A percentile compares a stretch with the other conserved stretches of the same genome.
Evolutionary conservation across 148 eudicot genomes (phyloP).

Genomic region (Chenopodium quinoa): DNA sequence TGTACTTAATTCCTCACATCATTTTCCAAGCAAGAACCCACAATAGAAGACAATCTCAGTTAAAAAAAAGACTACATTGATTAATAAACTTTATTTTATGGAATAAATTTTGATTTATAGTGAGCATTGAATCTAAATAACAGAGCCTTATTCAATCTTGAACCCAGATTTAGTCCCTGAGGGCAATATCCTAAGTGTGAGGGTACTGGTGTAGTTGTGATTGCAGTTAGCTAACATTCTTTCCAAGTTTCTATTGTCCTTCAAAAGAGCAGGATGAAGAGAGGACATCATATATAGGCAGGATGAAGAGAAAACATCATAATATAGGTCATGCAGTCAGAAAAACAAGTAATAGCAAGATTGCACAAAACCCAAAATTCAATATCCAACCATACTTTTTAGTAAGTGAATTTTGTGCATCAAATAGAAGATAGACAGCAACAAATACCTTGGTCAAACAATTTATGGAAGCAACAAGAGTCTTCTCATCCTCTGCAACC

Average conservation of each 20-base stretch:
- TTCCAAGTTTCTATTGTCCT: not conserved
- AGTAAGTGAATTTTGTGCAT: not conserved
- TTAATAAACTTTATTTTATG: no score
- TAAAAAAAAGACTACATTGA: no score
- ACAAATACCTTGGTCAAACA: conserved; percentile 79
- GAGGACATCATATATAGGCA: not conserved
- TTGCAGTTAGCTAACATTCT: not conserved
- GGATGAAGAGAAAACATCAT: not conserved
- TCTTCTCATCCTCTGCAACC: conserved; percentile 83
- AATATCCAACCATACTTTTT: not conserved
- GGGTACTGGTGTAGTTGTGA: not conserved
- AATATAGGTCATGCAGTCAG: not conserved
- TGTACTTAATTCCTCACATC: no score
- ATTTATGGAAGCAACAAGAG: conserved; percentile 86
- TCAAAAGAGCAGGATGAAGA: not conserved
- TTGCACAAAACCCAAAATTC: not conserved
- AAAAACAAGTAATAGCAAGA: not conserved
- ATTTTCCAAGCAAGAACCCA: no score
- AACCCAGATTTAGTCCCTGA: not conserved
- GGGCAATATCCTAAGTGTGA: not conserved
- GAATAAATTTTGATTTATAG: no score
- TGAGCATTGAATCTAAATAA: not conserved
- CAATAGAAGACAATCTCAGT: no score
- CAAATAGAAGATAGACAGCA: conserved; percentile 1
- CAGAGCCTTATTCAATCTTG: not conserved